Conservation (phyloP, 805 yeast genomes). For the Yarrowia bubula region DNA sequence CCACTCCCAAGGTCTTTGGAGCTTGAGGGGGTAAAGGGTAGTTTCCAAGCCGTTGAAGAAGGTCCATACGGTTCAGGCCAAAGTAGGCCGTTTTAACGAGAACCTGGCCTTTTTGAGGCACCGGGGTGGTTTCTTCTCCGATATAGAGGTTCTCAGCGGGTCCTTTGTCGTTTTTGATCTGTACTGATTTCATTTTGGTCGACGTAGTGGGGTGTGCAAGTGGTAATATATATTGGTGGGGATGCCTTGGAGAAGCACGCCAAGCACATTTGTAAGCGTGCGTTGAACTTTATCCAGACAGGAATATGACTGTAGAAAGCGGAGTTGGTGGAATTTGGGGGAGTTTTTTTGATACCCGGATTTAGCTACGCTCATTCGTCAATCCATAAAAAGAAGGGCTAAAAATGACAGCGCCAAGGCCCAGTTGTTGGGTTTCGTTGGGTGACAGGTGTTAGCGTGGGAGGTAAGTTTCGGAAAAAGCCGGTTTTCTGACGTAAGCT, state of each 20-base stretch:
- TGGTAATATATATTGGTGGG: neutral
- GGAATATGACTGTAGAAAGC: neutral
- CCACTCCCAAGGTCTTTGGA: constrained; percentile 40
- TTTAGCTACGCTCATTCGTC: neutral
- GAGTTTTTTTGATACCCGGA: no score
- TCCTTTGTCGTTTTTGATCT: constrained; percentile 35
- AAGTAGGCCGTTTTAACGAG: constrained; percentile 39
- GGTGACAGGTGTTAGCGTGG: neutral
- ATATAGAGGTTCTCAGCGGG: constrained; percentile 36
- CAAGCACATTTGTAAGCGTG: constrained; percentile 18
- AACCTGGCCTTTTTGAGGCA: constrained; percentile 33
- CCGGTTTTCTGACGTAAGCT: no score
- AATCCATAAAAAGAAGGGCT: neutral
- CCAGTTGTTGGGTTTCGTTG: neutral
- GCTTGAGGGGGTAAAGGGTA: constrained; percentile 40
- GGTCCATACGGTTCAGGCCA: constrained; percentile 42
- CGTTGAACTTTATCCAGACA: neutral
- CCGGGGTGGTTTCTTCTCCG: constrained; percentile 33
- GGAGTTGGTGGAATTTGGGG: neutral
- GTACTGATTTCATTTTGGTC: constrained; percentile 37
- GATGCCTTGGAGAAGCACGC: neutral
- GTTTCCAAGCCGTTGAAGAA: constrained; percentile 36
- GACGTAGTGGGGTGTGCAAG: neutral
- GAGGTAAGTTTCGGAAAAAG: no score
- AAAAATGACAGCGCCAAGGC: neutral